Conservation (phyloP, 1,284 basidiomycete species). For the Sparassis latifolia region DNA sequence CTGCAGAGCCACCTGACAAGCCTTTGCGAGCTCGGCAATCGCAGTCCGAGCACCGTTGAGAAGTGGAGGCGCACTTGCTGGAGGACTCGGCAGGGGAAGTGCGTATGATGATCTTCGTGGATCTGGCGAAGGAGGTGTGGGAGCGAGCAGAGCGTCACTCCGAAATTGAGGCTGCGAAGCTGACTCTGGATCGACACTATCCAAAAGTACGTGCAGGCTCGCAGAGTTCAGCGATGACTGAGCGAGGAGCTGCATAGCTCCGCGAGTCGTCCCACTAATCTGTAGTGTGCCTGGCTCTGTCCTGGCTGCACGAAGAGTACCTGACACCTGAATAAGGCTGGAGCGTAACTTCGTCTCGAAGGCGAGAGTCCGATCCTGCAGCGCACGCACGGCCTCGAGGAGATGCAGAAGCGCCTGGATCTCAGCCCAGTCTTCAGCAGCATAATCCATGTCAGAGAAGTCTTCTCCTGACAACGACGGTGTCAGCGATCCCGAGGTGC, state of each 20-base stretch:
- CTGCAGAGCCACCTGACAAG: conserved; percentile 76
- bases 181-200: conserved; percentile 40
- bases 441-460: conserved; percentile 78
- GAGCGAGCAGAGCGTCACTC: conserved; percentile 18
- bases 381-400: conserved; percentile 66
- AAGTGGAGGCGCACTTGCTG: conserved; percentile 32
- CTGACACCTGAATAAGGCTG: conserved; percentile 52
- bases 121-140: conserved; percentile 20
- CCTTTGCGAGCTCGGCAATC: conserved; percentile 60
- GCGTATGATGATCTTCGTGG: conserved; percentile 20
- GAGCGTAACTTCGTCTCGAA: conserved; percentile 69
- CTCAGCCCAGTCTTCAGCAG: conserved; percentile 77
- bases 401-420: conserved; percentile 83
- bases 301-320: conserved; percentile 48
- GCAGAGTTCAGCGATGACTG: conserved; percentile 79
- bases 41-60: conserved; percentile 54
- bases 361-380: conserved; percentile 56
- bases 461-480: conserved; percentile 44
- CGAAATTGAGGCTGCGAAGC: conserved; percentile 15
- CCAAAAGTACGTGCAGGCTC: conserved; percentile 65
- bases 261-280: conserved; percentile 58
- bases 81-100: conserved; percentile 13
- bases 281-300: conserved; percentile 48
- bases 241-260: conserved; percentile 66
- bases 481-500: conserved; percentile 12